Percentiles rank a stretch among this genome's conserved stretches.
phyloP scores from a whole-genome alignment of 192 early-diverging fungal species.

The Chytriomyces sp. region DNA sequence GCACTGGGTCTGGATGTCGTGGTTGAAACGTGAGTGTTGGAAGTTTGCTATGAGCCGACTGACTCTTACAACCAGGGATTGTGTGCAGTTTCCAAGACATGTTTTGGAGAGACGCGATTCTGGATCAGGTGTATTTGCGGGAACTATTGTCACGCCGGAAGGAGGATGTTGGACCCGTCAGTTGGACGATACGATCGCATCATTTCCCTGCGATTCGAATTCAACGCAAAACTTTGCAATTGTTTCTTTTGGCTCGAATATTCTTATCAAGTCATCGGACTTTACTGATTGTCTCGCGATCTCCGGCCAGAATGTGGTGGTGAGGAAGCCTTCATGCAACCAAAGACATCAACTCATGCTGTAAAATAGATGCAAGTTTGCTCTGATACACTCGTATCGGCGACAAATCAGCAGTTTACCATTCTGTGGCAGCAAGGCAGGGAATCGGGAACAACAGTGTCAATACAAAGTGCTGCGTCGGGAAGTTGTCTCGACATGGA shows the following conservation, averaged over 20 bases:
- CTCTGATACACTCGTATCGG: background rate
- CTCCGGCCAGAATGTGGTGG: background rate
- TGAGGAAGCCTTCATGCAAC: background rate
- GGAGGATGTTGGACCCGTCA: background rate
- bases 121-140: too few relatives aligned
- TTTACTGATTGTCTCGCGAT: background rate
- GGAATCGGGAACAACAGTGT: background rate
- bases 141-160: background rate
- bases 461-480: conserved; percentile 8
- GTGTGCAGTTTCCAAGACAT: background rate
- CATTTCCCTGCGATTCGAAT: background rate
- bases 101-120: background rate
- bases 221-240: background rate
- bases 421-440: background rate
- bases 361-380: conserved; percentile 11
- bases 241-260: background rate
- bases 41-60: background rate
- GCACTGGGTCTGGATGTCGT: background rate
- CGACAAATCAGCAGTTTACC: conserved; percentile 11
- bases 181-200: background rate
- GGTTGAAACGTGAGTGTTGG: background rate
- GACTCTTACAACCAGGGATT: background rate
- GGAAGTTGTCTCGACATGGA: conserved; percentile 18
- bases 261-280: background rate
- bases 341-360: background rate